These are phyloP conservation scores for Diaporthe ilicicola DNA, from an alignment of 2,329 filamentous ascomycete species.

Conservation along the genomic window DNA sequence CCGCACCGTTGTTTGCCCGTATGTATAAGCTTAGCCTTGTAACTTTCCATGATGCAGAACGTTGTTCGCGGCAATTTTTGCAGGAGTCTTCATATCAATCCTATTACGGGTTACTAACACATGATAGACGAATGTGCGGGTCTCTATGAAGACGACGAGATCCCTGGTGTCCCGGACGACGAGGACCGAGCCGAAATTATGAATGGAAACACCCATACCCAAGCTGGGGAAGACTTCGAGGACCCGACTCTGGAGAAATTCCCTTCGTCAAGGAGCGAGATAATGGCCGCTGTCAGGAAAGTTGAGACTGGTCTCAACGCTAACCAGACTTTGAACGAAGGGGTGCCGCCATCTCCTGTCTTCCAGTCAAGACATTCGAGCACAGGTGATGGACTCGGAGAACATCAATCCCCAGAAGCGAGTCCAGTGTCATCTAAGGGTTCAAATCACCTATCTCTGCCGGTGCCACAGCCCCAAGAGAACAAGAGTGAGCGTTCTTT, in stretches of 20 bases:
- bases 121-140: slow-evolving; percentile 52
- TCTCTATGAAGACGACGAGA: slow-evolving; percentile 47
- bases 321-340: slow-evolving; percentile 48
- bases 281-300: slow-evolving; percentile 55
- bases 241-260: slow-evolving; percentile 60
- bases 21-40: neutral
- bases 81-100: neutral
- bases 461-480: neutral
- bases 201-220: slow-evolving; percentile 30
- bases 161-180: slow-evolving; percentile 38
- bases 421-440: slow-evolving; percentile 43
- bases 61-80: too few relatives aligned
- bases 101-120: slow-evolving; percentile 33
- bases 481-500: slow-evolving; percentile 42
- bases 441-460: slow-evolving; percentile 18
- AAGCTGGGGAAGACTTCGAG: slow-evolving; percentile 48
- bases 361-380: slow-evolving; percentile 45
- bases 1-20: slow-evolving; percentile 26
- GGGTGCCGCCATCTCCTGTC: slow-evolving; percentile 47
- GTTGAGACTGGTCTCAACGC: slow-evolving; percentile 54
- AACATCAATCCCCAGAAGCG: slow-evolving; percentile 46
- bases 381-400: slow-evolving; percentile 48
- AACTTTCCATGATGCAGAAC: neutral
- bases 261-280: slow-evolving; percentile 53
- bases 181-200: slow-evolving; percentile 36